A percentile compares a stretch with the other conserved stretches of the same genome.
These are phyloP conservation scores for Sphagnum magellanicum DNA, from an alignment of 228 moss, liverwort and hornwort species.

Conservation along the genomic window DNA sequence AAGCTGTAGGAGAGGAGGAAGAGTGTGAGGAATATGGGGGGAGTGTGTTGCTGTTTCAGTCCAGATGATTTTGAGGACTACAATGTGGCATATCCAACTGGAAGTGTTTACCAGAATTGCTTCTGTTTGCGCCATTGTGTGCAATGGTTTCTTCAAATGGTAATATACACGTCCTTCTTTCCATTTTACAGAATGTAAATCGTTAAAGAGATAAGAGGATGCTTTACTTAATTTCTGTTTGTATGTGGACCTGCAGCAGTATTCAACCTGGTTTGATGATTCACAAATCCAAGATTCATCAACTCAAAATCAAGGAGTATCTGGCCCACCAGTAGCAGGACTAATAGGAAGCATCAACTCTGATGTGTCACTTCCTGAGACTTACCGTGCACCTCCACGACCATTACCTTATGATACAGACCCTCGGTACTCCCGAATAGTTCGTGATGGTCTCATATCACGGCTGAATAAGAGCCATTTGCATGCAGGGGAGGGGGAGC, in stretches of 20 bases:
- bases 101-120: too few relatives aligned
- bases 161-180: too few relatives aligned
- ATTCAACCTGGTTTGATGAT: conserved; percentile 74
- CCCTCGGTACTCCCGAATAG: conserved; percentile 58
- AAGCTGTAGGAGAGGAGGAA: too few relatives aligned
- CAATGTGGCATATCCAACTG: too few relatives aligned
- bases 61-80: too few relatives aligned
- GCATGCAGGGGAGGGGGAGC: conserved; percentile 58
- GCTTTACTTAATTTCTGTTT: too few relatives aligned
- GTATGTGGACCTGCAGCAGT: conserved; percentile 24
- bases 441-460: conserved; percentile 71
- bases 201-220: too few relatives aligned
- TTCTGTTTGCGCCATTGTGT: too few relatives aligned
- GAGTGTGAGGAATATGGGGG: too few relatives aligned
- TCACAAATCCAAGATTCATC: conserved; percentile 59
- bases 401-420: conserved; percentile 88
- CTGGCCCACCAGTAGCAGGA: conserved; percentile 44
- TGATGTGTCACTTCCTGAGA: conserved; percentile 68
- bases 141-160: too few relatives aligned
- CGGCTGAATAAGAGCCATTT: conserved; percentile 90
- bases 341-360: conserved; percentile 55
- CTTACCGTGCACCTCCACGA: conserved; percentile 86
- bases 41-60: too few relatives aligned
- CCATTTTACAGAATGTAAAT: too few relatives aligned
- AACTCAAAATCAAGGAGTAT: conserved; percentile 50